Evolutionary conservation across 352 stramenopile species (phyloP), one percentile per base, ranked within the genome.

Genomic region (Phytophthora cryptogea): DNA sequence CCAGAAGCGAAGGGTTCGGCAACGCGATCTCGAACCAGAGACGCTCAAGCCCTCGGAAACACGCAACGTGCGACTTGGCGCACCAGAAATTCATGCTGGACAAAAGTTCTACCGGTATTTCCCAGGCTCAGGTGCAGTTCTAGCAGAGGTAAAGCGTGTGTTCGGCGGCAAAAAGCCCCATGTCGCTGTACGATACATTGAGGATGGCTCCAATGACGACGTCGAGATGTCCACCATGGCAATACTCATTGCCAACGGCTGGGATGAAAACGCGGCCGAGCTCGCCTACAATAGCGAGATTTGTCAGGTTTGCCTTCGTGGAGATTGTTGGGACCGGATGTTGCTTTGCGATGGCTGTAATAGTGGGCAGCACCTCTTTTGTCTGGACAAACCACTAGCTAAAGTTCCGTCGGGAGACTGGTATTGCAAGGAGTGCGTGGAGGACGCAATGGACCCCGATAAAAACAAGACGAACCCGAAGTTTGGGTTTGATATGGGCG

Each of bases 401-500:
- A 42, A 79, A 13, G 80, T 94, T 2, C 86, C 86, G 0, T 51
- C 60, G 4, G 86, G 86, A 5, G 85, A 95, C 45, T 95, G 86
- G 86, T 95, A 92, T 47, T 95, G 86, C 37, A 65, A 79, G 9
- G 47, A 70, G 10, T 95, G 86, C 40, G 83, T 95, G 9, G 54
- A 75, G 5, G 82, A 92, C n/a, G 70, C 70, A 5, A 75, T 64
- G 20, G 63, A 80, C 14, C 65, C 72, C 8, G 52, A 63, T 17
- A 72, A 75, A 37, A 46, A 57, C 20, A 74, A 86, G 23, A 41
- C 63, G 1, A 87, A 81, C n/a, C 72, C 71, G 2, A 90, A 86
- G 48, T 94, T 92, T 56, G 84, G 83, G 3, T 95, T 94, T 46
- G 84, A 95, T 57, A 90, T 90, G 72, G 82, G 84, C 2, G 80